Evolutionary conservation across 306 rosid genomes (phyloP).

Genomic region (Vigna reflexopilosa): DNA sequence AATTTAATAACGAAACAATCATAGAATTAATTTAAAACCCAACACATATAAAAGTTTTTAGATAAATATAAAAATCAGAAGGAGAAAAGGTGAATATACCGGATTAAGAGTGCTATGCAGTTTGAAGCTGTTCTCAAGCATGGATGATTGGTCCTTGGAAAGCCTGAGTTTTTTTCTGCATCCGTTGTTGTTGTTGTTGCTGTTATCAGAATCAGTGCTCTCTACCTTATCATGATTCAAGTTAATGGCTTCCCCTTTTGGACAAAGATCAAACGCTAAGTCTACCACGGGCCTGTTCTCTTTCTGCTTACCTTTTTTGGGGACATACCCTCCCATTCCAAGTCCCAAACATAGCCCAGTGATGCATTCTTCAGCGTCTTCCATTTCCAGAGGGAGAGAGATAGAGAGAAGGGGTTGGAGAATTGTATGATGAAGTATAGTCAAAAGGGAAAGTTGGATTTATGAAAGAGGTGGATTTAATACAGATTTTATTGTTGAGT

Average conservation of each 20-base stretch:
- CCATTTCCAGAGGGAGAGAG: slow-evolving; percentile 51
- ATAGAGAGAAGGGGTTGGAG: slow-evolving; percentile 24
- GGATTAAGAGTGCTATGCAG: slow-evolving; percentile 68
- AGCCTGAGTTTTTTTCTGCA: slow-evolving; percentile 76
- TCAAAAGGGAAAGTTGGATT: slow-evolving; percentile 54
- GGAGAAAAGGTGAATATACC: slow-evolving; percentile 41
- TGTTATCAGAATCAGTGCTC: slow-evolving; percentile 44
- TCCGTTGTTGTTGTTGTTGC: slow-evolving; percentile 5
- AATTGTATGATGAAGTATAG: slow-evolving; percentile 39
- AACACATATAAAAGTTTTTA: background rate
- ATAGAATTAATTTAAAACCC: no score
- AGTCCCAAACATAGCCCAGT: slow-evolving; percentile 65
- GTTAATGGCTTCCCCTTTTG: slow-evolving; percentile 45
- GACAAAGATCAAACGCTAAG: slow-evolving; percentile 52
- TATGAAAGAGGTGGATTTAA: slow-evolving; percentile 49
- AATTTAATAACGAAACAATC: background rate
- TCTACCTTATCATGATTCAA: slow-evolving; percentile 16
- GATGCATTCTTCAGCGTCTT: slow-evolving; percentile 55
- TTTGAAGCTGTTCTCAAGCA: slow-evolving; percentile 78
- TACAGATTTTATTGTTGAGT: slow-evolving; percentile 51
- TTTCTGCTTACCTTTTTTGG: slow-evolving; percentile 40
- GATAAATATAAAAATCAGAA: background rate
- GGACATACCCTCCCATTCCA: slow-evolving; percentile 56
- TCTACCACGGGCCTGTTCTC: slow-evolving; percentile 43
- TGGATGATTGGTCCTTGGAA: slow-evolving; percentile 68